These are phyloP conservation scores for Magnusiomyces sp. DNA, from an alignment of 1,139 yeast genomes.

Conservation along the genomic window DNA sequence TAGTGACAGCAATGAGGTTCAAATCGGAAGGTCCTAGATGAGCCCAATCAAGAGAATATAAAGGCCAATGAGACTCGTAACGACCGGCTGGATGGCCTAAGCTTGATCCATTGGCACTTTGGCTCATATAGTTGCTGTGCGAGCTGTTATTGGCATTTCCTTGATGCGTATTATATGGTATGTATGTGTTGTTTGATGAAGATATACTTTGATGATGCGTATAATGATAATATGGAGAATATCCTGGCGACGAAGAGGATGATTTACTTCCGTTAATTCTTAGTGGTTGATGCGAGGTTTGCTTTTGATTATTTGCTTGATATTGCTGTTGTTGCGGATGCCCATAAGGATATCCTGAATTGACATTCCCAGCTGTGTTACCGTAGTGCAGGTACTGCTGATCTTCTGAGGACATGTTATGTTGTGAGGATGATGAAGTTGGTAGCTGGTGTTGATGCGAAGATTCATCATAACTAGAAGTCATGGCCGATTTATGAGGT, in stretches of 20 bases:
- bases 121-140: neutral
- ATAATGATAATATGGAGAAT: neutral
- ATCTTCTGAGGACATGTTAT: neutral
- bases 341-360: neutral
- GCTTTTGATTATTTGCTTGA: neutral
- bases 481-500: neutral
- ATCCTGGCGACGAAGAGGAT: slow-evolving; percentile 4
- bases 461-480: neutral
- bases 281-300: neutral
- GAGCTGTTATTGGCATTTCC: slow-evolving; percentile 2
- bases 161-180: neutral
- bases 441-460: slow-evolving; percentile 1
- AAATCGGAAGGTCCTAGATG: slow-evolving; percentile 31
- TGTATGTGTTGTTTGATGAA: neutral
- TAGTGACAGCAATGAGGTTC: slow-evolving; percentile 54
- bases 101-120: too few species aligned
- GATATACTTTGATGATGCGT: neutral
- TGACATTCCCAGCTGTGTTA: neutral
- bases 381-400: neutral
- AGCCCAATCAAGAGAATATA: slow-evolving; percentile 65
- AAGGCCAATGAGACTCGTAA: slow-evolving; percentile 53
- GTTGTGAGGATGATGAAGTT: slow-evolving; percentile 5
- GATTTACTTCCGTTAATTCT: neutral
- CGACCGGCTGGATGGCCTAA: slow-evolving; percentile 27
- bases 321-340: neutral